Evolutionary conservation across 331 rosid genomes (phyloP).

Genomic region (Malus hybrid): DNA sequence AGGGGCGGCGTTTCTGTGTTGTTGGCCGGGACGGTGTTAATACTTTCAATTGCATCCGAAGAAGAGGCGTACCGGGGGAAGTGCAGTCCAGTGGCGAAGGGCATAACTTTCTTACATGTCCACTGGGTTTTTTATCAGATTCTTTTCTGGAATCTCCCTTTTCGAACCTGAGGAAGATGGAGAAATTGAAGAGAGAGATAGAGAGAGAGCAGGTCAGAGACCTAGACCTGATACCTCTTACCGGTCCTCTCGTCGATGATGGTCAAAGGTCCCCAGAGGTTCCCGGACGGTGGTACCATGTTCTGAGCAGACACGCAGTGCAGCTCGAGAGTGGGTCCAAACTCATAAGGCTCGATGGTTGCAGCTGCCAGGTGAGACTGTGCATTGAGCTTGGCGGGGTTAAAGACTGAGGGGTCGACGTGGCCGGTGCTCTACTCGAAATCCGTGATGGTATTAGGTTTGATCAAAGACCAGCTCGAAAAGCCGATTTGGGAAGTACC

Average conservation of each 20-base stretch:
- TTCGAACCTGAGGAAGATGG: too few species aligned
- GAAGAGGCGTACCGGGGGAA: conserved; percentile 28
- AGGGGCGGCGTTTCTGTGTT: conserved; percentile 8
- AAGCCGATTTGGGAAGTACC: too few species aligned
- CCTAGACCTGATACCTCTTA: conserved; percentile 48
- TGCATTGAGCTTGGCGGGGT: too few species aligned
- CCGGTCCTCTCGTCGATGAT: conserved; percentile 77
- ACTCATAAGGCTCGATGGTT: conserved; percentile 23
- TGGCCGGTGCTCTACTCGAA: too few species aligned
- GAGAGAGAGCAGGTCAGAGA: conserved; percentile 24
- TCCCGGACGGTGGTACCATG: conserved; percentile 27
- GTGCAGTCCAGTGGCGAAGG: conserved; percentile 12
- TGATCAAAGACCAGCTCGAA: too few species aligned
- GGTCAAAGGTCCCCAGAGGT: conserved; percentile 50
- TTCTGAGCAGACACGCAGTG: conserved; percentile 42
- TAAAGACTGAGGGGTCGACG: too few species aligned
- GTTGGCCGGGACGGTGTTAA: conserved; percentile 8
- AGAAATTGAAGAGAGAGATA: too few species aligned
- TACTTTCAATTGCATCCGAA: not conserved
- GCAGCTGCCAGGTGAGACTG: conserved; percentile 36
- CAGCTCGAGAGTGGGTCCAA: conserved; percentile 23
- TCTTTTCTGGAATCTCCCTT: too few species aligned
- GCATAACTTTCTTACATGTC: not conserved
- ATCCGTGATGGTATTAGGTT: too few species aligned
- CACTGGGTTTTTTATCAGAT: too few species aligned